Evolutionary conservation across 768 basidiomycete species (phyloP).

Genomic region (Calocera cornea): DNA sequence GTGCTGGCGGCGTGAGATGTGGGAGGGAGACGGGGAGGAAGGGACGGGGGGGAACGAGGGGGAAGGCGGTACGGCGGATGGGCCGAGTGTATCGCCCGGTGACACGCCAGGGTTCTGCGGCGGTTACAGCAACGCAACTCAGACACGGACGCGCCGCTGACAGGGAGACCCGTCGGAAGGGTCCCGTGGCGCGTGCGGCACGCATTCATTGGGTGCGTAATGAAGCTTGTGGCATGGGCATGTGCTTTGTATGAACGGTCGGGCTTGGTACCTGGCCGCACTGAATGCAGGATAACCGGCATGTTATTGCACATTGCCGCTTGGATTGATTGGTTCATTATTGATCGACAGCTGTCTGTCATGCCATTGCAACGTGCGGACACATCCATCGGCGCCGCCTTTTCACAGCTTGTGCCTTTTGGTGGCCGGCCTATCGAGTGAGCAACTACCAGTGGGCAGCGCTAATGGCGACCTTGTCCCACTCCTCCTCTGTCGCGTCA

Average conservation of each 20-base stretch:
- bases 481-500: constrained; percentile 24
- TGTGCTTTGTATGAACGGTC: too few relatives aligned
- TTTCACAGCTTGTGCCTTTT: background rate
- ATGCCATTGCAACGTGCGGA: too few relatives aligned
- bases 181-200: background rate
- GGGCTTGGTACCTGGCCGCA: too few relatives aligned
- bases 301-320: too few relatives aligned
- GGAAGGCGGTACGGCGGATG: background rate
- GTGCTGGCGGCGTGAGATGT: background rate
- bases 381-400: too few relatives aligned
- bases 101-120: background rate
- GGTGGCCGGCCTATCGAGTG: background rate
- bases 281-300: too few relatives aligned
- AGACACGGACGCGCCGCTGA: background rate
- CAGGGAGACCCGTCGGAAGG: constrained; percentile 2
- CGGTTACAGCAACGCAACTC: background rate
- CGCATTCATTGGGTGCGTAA: background rate
- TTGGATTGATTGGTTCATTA: too few relatives aligned
- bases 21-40: background rate
- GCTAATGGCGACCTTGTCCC: constrained; percentile 28
- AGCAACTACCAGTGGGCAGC: constrained; percentile 24
- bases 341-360: too few relatives aligned
- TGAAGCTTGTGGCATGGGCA: background rate
- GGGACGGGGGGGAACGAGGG: background rate
- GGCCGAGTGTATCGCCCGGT: background rate